Evolutionary conservation across 768 basidiomycete species (phyloP).

Genomic region (Roridomyces roridus): DNA sequence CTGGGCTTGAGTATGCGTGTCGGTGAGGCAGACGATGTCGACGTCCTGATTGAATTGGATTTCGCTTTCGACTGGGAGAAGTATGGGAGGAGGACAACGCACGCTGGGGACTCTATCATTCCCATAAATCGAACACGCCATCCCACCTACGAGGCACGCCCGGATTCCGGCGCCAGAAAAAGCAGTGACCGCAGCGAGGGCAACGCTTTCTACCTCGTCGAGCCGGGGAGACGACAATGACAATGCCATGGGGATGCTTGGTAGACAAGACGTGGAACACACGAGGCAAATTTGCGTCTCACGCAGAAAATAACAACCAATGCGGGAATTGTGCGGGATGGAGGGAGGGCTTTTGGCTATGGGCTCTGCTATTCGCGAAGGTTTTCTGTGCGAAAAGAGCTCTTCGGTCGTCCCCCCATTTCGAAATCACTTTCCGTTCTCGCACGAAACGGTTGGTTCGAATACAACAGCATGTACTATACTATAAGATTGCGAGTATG

Average conservation of each 20-base stretch:
- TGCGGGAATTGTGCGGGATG: neutral
- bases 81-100: slow-evolving; percentile 18
- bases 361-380: neutral
- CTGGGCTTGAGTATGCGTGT: slow-evolving; percentile 36
- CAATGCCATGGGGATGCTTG: no score
- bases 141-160: slow-evolving; percentile 47
- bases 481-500: no score
- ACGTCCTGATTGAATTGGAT: slow-evolving; percentile 43
- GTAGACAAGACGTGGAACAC: slow-evolving; percentile 1
- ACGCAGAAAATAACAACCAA: no score
- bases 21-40: slow-evolving; percentile 50
- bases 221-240: slow-evolving; percentile 12
- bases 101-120: slow-evolving; percentile 43
- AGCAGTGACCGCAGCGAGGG: slow-evolving; percentile 31
- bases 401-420: no score
- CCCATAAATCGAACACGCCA: slow-evolving; percentile 45
- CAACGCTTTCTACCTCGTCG: slow-evolving; percentile 32
- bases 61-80: neutral
- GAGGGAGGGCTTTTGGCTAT: no score
- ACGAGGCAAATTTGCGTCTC: no score
- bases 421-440: no score
- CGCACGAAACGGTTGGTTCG: no score
- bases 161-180: slow-evolving; percentile 32
- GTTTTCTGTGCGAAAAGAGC: no score
- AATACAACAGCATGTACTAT: no score